Evolutionary conservation across 805 yeast species (phyloP), one percentile per base, ranked within the genome.

Genomic region (Grigorovia humatica): DNA sequence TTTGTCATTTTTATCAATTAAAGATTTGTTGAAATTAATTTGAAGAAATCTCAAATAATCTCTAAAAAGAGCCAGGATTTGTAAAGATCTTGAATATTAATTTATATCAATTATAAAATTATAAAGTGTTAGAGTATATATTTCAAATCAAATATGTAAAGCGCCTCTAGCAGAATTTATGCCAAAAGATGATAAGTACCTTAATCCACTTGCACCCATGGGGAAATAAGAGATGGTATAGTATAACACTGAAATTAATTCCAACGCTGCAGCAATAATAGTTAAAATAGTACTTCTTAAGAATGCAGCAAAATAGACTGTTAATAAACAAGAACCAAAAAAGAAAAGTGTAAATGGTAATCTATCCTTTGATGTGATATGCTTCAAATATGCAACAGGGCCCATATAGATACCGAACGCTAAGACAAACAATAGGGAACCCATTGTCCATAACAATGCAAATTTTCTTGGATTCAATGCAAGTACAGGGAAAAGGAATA

Each of bases 171-270:
- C 80, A 51, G 79, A 81, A 52, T 78, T 73, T 6, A 78, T 67
- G 6, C 85, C 88, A 7, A 82, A 70, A 20, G 79, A 69, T 15
- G 80, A 72, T 1, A 83, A 75, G 66, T 81, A 72, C 54, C 77
- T 70, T 48, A 83, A 61, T 2, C 95, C 85, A 54, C 85, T 84
- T 1, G 91, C 86, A 12, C 99, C 99, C 71, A 90, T 85, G 13
- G 99, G 99, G 76, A 93, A 91, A 68, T 93, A 93, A 61, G 96
- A 86, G 44, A 91, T 75, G 0, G 93, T 83, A 66, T 93, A 93
- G 74, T 90, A 90, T 5, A 88, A 61, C n/a, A 93, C 89, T 1
- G 96, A 91, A 51, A 93, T 68, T 9, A 90, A 72, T 67, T 93
- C 97, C 11, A 86, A 67, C 1, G 85, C 67, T 44, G 93, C 85